Evolutionary conservation across 2,329 filamentous ascomycete species (phyloP).

Genomic region (Xylaria digitata): DNA sequence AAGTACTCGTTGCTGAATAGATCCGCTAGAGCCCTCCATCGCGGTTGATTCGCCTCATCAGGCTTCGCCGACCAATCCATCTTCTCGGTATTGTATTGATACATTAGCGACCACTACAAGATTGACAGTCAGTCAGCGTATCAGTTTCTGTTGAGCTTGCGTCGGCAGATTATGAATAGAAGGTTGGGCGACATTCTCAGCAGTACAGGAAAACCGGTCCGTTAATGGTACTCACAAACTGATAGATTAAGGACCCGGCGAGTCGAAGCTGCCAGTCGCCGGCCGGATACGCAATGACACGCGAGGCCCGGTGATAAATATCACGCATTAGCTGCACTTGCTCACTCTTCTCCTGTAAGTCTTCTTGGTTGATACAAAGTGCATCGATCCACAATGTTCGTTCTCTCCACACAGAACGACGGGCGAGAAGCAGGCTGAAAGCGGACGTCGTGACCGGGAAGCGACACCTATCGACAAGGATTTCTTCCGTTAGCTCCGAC

Average conservation of each 20-base stretch:
- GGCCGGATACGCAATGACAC: slow-evolving; percentile 29
- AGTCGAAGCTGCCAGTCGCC: slow-evolving; percentile 28
- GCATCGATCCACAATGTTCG: slow-evolving; percentile 38
- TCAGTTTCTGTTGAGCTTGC: too few relatives aligned
- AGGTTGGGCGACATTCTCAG: not conserved
- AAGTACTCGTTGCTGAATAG: slow-evolving; percentile 35
- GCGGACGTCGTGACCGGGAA: slow-evolving; percentile 35
- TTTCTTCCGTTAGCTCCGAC: slow-evolving; percentile 28
- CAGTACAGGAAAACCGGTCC: not conserved
- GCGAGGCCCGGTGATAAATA: slow-evolving; percentile 34
- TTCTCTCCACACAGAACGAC: slow-evolving; percentile 30
- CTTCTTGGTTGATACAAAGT: slow-evolving; percentile 36
- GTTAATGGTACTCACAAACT: slow-evolving; percentile 17
- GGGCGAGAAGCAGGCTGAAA: slow-evolving; percentile 32
- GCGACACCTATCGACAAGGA: slow-evolving; percentile 31
- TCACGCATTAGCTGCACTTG: slow-evolving; percentile 36
- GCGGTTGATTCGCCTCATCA: slow-evolving; percentile 1
- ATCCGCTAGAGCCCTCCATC: slow-evolving; percentile 27
- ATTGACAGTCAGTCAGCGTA: not conserved
- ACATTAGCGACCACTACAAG: not conserved
- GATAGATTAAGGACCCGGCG: slow-evolving; percentile 18
- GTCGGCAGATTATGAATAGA: too few relatives aligned
- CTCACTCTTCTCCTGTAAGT: slow-evolving; percentile 31
- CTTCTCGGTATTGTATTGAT: slow-evolving; percentile 17
- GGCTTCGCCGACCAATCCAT: not conserved